Base-by-base conservation (phyloP, 2,329 filamentous ascomycete genomes). In the Hysterium pulicare region DNA sequence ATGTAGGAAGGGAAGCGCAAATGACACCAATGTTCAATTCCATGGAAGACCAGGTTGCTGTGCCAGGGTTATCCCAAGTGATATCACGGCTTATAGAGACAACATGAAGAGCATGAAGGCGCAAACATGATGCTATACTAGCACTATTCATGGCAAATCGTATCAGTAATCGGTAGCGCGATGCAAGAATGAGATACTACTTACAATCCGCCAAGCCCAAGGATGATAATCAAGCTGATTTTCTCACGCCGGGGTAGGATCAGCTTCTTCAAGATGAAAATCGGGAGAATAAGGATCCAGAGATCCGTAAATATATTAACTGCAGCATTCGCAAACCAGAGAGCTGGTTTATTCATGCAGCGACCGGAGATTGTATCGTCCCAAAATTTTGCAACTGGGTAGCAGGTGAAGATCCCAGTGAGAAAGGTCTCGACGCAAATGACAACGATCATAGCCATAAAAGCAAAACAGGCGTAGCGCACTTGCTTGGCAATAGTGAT, bases 131-230 rank as follows among this genome's bases (percentile, higher is more conserved):
- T 38, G 53, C 48, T 38, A 54, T 20, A 43, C 51, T 49, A 31
- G 57, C 59, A 35, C 53, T 55, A 24, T 23, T 16, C 24, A 28
- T 13, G 13, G 2, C 28, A 21, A 5, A n/a, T 46, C 26, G 45
- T 33, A n/a, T n/a, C 16, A 37, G 20, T 33, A 16, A 20, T 22
- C 11, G 33, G 20, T 33, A 28, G 31, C 34, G 10, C 3, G 30
- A 3, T 16, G 22, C 2, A 17, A 19, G 11, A n/a, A 38, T 10
- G 15, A 3, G 15, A 21, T 1, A 6, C 2, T 33, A 49, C 57
- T 48, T 46, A 65, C 61, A 65, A 62, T 17, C 51, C 51, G 9
- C 61, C 61, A 2, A 64, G 46, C n/a, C 55, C 51, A 38, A 66
- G 61, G 28, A 64, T 58, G 22, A 59, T 36, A 11, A 48, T 48